Evolutionary conservation across 305 asterid species (phyloP).

Genomic region (Coffea humblotiana): DNA sequence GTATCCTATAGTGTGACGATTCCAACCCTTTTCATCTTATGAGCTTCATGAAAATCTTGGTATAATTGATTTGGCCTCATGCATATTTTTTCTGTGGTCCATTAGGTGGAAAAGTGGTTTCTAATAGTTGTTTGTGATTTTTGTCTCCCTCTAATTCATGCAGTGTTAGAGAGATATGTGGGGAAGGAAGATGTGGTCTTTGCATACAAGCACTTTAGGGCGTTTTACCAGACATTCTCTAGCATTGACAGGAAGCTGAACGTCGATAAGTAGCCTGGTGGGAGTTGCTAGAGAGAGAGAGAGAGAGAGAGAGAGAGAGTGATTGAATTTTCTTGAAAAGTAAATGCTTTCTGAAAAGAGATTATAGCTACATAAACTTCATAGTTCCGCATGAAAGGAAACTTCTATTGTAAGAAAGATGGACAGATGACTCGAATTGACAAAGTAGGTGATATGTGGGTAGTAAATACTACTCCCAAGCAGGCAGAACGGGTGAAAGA

Average conservation of each 20-base stretch:
- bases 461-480: not conserved
- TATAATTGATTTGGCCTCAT: not conserved
- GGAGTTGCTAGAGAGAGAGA: not conserved
- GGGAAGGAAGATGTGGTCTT: conserved; percentile 80
- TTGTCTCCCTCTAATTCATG: conserved; percentile 15
- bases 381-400: not conserved
- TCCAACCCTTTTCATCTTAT: not conserved
- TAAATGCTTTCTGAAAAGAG: conserved; percentile 3
- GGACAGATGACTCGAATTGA: not conserved
- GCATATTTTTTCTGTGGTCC: conserved; percentile 5
- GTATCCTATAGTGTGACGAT: not conserved
- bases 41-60: not conserved
- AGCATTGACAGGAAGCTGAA: conserved; percentile 72
- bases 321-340: not conserved
- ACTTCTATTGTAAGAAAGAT: not conserved
- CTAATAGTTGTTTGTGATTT: not conserved
- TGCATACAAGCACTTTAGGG: conserved; percentile 92
- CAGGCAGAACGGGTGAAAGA: not conserved
- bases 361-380: not conserved
- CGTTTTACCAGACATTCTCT: conserved; percentile 73
- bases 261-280: conserved; percentile 51
- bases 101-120: not conserved
- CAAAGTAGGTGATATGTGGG: not conserved
- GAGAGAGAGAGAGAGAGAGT: not conserved
- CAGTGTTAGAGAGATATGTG: conserved; percentile 92